Evolutionary conservation across 352 stramenopile genomes (phyloP).

Genomic region (Blastocystis sp.): DNA sequence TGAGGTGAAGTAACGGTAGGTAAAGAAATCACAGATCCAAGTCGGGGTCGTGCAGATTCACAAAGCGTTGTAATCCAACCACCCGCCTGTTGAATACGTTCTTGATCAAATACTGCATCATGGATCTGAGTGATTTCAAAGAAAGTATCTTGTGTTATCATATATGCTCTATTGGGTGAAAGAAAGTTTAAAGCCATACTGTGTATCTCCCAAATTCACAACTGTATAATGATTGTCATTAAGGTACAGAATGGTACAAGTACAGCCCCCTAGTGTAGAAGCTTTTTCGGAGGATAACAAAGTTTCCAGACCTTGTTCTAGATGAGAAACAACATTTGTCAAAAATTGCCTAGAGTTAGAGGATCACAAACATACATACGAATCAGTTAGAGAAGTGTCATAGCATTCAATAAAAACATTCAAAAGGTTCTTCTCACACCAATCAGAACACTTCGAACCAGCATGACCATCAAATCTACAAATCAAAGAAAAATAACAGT

Average conservation of each 20-base stretch:
- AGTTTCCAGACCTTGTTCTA: neutral
- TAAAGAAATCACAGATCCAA: constrained; percentile 10
- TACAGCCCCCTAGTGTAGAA: neutral
- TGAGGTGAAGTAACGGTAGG: neutral
- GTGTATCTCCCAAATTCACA: constrained; percentile 32
- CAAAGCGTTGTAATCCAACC: constrained; percentile 11
- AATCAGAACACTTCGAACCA: neutral
- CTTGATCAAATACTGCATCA: neutral
- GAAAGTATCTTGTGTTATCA: neutral
- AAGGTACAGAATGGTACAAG: constrained; percentile 28
- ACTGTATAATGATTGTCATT: constrained; percentile 2
- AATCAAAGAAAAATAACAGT: neutral
- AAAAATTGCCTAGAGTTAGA: neutral
- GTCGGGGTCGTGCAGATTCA: neutral
- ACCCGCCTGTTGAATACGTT: constrained; percentile 1
- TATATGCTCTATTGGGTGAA: neutral
- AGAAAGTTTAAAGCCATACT: neutral
- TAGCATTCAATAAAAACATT: neutral
- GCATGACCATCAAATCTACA: constrained; percentile 56
- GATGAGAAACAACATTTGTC: neutral
- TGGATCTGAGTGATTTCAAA: neutral
- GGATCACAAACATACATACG: neutral
- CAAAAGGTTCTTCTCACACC: neutral
- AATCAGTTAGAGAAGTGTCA: neutral
- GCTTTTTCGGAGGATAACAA: neutral